These are phyloP conservation scores for Phaffia tasmanica DNA, from an alignment of 768 basidiomycete genomes.

Conservation along the genomic window DNA sequence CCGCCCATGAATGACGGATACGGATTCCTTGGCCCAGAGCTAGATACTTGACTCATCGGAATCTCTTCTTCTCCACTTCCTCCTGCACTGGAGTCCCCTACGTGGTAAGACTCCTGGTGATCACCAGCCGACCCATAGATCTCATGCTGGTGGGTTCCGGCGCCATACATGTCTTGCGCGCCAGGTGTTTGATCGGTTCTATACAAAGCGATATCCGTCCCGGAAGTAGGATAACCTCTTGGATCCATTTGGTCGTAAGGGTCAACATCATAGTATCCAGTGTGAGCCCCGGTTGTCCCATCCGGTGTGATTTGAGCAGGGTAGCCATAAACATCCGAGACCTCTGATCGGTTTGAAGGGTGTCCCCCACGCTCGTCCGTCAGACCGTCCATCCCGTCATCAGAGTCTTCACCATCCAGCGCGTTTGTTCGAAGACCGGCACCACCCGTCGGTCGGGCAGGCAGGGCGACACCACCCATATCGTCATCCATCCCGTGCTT, in stretches of 20 bases:
- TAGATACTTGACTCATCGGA: no score
- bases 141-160: no score
- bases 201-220: no score
- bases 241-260: not conserved
- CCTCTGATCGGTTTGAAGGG: slow-evolving; percentile 5
- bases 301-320: slow-evolving; percentile 10
- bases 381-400: slow-evolving; percentile 13
- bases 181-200: no score
- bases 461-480: slow-evolving; percentile 22
- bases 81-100: no score
- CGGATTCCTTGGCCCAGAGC: no score
- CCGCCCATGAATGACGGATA: no score
- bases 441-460: slow-evolving; percentile 25
- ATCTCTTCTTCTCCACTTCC: no score
- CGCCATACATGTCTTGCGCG: no score
- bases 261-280: slow-evolving; percentile 2
- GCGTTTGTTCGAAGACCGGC: slow-evolving; percentile 26
- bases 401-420: slow-evolving; percentile 25
- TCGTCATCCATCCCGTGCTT: slow-evolving; percentile 22
- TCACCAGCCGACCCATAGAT: no score
- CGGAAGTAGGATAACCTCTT: no score
- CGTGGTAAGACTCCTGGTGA: no score
- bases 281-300: not conserved
- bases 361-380: not conserved
- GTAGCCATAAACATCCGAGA: slow-evolving; percentile 9